Conservation (phyloP, 257 asterid genomes). For the Nicotiana undulata region DNA sequence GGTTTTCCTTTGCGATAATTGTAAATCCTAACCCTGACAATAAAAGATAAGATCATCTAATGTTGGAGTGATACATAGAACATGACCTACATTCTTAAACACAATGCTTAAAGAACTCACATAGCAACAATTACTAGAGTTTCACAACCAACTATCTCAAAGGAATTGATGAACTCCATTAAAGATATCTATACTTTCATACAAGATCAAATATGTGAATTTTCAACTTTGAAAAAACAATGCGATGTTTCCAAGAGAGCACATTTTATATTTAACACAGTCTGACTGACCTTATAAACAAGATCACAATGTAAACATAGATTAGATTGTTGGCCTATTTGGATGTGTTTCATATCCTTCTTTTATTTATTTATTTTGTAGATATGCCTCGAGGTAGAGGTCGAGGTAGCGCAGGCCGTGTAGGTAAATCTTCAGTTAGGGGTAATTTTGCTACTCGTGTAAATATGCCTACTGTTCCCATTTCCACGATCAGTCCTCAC, state of each 20-base stretch:
- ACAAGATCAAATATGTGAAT: background rate
- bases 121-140: background rate
- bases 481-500: no score
- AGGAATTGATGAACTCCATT: background rate
- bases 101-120: background rate
- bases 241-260: background rate
- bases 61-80: background rate
- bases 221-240: background rate
- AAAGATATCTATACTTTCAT: background rate
- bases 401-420: no score
- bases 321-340: no score
- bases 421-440: no score
- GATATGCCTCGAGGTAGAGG: no score
- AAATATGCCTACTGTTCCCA: no score
- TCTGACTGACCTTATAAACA: background rate
- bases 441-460: no score
- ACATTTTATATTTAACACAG: background rate
- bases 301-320: background rate
- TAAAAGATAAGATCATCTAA: background rate
- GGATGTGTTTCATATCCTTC: no score
- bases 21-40: constrained; percentile 60
- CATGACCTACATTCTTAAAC: background rate
- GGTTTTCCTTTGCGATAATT: constrained; percentile 80
- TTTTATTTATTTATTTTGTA: no score
- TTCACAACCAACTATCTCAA: background rate